Percentiles rank a stretch among this genome's conserved stretches.
Evolutionary conservation across 305 asterid genomes (phyloP).

Genomic region (Fraxinus baroniana): DNA sequence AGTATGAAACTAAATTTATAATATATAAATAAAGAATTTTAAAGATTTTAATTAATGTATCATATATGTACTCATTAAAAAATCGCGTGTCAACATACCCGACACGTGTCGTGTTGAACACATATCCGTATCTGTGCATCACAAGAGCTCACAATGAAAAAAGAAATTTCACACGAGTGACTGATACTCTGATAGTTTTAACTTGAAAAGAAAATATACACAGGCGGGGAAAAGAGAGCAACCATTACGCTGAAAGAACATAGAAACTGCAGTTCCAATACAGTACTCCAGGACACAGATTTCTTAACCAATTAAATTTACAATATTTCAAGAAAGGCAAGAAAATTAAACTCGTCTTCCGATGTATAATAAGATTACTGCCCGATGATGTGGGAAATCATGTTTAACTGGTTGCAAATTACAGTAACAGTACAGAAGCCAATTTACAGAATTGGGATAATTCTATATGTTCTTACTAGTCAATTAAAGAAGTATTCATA

Average conservation of each 20-base stretch:
- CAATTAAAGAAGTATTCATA: conserved; percentile 59
- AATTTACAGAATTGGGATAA: conserved; percentile 42
- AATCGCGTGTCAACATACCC: no score
- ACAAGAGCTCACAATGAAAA: background rate
- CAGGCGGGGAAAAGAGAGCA: background rate
- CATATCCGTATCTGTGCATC: no score
- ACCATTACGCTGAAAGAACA: background rate
- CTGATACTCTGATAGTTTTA: background rate
- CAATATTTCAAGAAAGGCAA: background rate
- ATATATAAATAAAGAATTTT: no score
- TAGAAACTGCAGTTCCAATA: background rate
- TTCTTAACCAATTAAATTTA: background rate
- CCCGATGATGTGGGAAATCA: background rate
- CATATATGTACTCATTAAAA: no score
- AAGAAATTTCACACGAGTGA: background rate
- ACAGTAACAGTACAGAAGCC: conserved; percentile 8
- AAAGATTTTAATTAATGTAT: no score
- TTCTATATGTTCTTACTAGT: conserved; percentile 34
- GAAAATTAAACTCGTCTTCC: background rate
- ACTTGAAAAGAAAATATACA: background rate
- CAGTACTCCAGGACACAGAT: background rate
- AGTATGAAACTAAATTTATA: no score
- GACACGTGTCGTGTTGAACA: no score
- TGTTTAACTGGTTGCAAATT: background rate
- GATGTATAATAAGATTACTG: background rate